These are phyloP conservation scores for Sarocladiaceae sp. DNA, from an alignment of 2,329 filamentous ascomycete genomes.

Conservation along the genomic window DNA sequence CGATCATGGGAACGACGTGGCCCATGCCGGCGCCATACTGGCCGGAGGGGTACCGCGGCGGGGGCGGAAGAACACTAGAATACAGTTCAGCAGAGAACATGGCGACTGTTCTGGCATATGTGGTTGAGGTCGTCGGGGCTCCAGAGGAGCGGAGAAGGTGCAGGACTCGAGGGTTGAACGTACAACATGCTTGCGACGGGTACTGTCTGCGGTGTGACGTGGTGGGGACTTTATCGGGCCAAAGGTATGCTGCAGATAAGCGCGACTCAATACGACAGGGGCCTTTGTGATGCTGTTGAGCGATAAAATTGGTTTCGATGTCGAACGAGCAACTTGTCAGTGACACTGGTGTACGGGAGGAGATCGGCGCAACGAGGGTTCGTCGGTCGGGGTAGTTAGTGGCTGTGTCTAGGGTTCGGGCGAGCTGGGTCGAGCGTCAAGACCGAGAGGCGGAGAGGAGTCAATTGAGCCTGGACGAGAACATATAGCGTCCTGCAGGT, in stretches of 20 bases:
- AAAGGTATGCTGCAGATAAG: constrained; percentile 3
- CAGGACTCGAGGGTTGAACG: constrained; percentile 12
- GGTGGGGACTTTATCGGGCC: constrained; percentile 3
- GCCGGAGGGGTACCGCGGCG: constrained; percentile 74
- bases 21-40: constrained; percentile 68
- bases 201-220: constrained; percentile 3
- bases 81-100: constrained; percentile 12
- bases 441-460: too few species aligned
- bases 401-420: too few species aligned
- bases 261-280: not conserved
- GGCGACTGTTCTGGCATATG: not conserved
- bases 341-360: not conserved
- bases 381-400: not conserved
- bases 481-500: not conserved
- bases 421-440: too few species aligned
- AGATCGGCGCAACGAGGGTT: not conserved
- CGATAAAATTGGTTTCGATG: not conserved
- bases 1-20: constrained; percentile 70
- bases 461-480: not conserved
- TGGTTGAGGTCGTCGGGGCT: not conserved
- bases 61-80: constrained; percentile 78
- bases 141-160: not conserved
- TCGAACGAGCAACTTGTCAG: not conserved
- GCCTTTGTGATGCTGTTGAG: not conserved
- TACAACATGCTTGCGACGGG: constrained; percentile 20